Percentiles rank a stretch among this genome's conserved stretches.
Evolutionary conservation across 306 rosid genomes (phyloP).

Genomic region (Arachis stenosperma): DNA sequence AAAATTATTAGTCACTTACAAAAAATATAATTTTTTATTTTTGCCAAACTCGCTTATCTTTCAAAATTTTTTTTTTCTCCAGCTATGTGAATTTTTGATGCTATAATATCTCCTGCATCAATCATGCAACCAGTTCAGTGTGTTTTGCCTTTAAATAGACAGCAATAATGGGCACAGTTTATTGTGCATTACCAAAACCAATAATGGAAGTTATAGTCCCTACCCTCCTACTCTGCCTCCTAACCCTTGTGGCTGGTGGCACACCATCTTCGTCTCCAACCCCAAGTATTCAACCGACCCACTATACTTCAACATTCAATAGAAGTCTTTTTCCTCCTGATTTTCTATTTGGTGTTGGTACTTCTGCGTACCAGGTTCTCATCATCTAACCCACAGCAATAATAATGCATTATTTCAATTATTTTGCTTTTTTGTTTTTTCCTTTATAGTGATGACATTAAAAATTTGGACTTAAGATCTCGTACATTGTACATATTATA

Average conservation of each 20-base stretch:
- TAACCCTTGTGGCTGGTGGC: conserved; percentile 16
- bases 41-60: no score
- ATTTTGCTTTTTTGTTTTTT: not conserved
- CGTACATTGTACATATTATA: no score
- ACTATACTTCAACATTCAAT: conserved; percentile 34
- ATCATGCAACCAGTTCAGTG: not conserved
- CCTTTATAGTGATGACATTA: no score
- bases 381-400: not conserved
- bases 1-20: no score
- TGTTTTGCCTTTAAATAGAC: conserved; percentile 16
- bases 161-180: no score
- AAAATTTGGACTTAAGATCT: no score
- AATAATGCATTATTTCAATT: not conserved
- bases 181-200: not conserved
- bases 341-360: conserved; percentile 48
- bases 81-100: no score
- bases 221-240: conserved; percentile 10
- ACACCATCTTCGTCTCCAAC: not conserved
- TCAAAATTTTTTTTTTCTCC: no score
- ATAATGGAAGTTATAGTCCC: conserved; percentile 4
- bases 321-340: conserved; percentile 42
- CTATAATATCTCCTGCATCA: no score
- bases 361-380: conserved; percentile 57
- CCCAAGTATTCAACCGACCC: conserved; percentile 3
- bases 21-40: no score